A percentile compares a stretch with the other conserved stretches of the same genome.
phyloP scores from a whole-genome alignment of 345 rosid species.

The Ceriops decandra region DNA sequence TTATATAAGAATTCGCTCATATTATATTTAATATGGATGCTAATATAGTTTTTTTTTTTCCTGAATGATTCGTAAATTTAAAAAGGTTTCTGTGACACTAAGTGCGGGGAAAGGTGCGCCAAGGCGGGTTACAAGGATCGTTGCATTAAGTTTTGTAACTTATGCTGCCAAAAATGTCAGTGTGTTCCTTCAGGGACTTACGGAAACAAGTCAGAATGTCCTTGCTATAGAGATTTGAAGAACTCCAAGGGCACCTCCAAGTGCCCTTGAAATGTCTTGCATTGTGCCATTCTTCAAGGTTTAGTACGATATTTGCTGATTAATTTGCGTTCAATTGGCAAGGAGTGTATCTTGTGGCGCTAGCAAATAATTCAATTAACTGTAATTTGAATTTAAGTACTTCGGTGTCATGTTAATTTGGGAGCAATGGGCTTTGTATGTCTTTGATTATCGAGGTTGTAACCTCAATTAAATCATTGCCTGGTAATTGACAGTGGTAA shows the following conservation, averaged over 20 bases:
- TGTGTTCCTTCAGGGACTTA: slow-evolving; percentile 29
- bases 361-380: not conserved
- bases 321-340: not conserved
- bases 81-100: slow-evolving; percentile 12
- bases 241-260: slow-evolving; percentile 23
- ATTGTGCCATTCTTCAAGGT: not conserved
- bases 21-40: too few species aligned
- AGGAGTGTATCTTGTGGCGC: not conserved
- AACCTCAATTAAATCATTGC: too few species aligned
- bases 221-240: slow-evolving; percentile 25
- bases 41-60: not conserved
- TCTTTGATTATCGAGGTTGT: too few species aligned
- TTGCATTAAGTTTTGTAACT: slow-evolving; percentile 20
- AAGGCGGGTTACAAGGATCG: slow-evolving; percentile 11
- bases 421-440: too few species aligned
- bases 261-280: slow-evolving; percentile 24
- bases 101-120: slow-evolving; percentile 20
- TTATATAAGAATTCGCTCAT: too few species aligned
- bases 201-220: slow-evolving; percentile 26
- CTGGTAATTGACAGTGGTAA: too few species aligned
- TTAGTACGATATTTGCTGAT: too few species aligned
- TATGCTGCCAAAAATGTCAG: slow-evolving; percentile 24
- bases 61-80: too few species aligned
- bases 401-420: not conserved
- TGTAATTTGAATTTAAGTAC: not conserved